phyloP scores from a whole-genome alignment of 2,329 filamentous ascomycete species.

The Cladosporium oxysporum region DNA sequence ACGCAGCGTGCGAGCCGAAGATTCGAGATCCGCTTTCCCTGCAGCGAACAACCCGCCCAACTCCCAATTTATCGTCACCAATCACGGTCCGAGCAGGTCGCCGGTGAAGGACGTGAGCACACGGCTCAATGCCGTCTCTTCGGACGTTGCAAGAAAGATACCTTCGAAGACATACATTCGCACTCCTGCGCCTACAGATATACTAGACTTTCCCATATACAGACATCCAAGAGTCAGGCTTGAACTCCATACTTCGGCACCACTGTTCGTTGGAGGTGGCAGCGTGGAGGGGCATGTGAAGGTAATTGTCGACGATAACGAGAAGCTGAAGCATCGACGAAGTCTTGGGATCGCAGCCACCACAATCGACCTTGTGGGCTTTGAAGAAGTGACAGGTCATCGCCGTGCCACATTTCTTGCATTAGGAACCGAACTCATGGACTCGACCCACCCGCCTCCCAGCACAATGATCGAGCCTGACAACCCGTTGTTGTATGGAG shows the following conservation, averaged over 20 bases:
- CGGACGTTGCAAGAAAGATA: conserved; percentile 45
- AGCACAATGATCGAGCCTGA: conserved; percentile 51
- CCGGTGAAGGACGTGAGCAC: conserved; percentile 49
- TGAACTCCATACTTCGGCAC: conserved; percentile 52
- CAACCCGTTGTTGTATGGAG: conserved; percentile 39
- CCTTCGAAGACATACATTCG: conserved; percentile 54
- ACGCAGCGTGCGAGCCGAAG: conserved; percentile 16
- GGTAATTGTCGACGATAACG: conserved; percentile 51
- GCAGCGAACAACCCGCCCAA: neutral
- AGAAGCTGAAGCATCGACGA: conserved; percentile 45
- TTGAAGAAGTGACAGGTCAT: conserved; percentile 52
- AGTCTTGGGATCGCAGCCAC: conserved; percentile 51
- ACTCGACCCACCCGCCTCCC: conserved; percentile 53
- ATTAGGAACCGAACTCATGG: conserved; percentile 54
- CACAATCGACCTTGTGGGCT: conserved; percentile 54
- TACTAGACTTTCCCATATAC: conserved; percentile 52
- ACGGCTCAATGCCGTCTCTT: conserved; percentile 45
- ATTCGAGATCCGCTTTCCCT: neutral
- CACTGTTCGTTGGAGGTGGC: conserved; percentile 57
- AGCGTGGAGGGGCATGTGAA: conserved; percentile 55
- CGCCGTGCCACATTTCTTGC: conserved; percentile 53
- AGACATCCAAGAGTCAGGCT: conserved; percentile 52
- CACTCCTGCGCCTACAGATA: conserved; percentile 47
- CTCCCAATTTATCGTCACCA: conserved; percentile 40
- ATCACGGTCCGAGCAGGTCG: conserved; percentile 49